These are phyloP conservation scores for Yarrowia hollandica DNA, from an alignment of 805 yeast species.

Conservation along the genomic window DNA sequence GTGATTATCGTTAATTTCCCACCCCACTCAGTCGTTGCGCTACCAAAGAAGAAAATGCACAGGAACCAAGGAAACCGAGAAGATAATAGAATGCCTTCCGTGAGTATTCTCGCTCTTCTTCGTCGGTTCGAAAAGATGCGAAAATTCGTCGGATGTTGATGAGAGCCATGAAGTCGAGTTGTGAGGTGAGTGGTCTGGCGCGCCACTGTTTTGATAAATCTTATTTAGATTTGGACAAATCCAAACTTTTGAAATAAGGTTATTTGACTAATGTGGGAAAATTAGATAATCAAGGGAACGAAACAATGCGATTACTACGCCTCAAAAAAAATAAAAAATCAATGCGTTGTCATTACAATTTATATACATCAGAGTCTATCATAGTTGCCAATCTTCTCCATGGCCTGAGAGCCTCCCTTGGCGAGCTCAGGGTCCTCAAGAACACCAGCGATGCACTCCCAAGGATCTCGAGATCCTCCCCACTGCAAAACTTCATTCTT, in stretches of 20 bases:
- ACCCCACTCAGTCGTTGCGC: constrained; percentile 51
- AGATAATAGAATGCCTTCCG: constrained; percentile 65
- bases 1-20: not conserved
- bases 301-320: too few species aligned
- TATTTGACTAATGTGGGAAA: too few species aligned
- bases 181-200: not conserved
- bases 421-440: constrained; percentile 61
- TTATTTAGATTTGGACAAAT: not conserved
- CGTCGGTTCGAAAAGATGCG: constrained; percentile 80
- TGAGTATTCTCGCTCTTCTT: constrained; percentile 76
- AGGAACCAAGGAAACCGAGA: constrained; percentile 76
- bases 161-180: constrained; percentile 48
- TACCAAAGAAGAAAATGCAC: constrained; percentile 76
- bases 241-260: too few species aligned
- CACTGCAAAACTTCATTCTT: constrained; percentile 70
- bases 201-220: not conserved
- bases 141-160: constrained; percentile 77
- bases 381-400: constrained; percentile 38
- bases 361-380: not conserved
- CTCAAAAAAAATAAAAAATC: too few species aligned
- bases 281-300: too few species aligned
- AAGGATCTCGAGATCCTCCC: constrained; percentile 94
- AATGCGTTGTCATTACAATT: too few species aligned
- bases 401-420: constrained; percentile 70
- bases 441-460: constrained; percentile 80